Percentiles rank a stretch among this genome's conserved stretches.
phyloP scores from a whole-genome alignment of 148 eudicot genomes.

The Fagopyrum homotropicum region DNA sequence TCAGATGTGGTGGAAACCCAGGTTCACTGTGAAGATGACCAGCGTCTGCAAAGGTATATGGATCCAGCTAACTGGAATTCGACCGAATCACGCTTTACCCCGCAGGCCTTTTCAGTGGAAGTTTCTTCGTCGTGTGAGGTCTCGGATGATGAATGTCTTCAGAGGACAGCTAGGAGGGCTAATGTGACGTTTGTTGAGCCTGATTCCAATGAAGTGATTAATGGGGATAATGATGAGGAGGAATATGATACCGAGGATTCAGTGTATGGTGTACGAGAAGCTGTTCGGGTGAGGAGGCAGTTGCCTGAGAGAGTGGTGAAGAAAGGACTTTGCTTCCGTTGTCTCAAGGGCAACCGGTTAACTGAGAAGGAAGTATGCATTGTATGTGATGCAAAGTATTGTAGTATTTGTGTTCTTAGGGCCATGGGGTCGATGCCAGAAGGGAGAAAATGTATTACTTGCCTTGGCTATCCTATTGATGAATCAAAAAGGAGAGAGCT shows the following conservation, averaged over 20 bases:
- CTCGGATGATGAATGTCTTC: constrained; percentile 23
- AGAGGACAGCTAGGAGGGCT: constrained; percentile 42
- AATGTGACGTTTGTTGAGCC: constrained; percentile 61
- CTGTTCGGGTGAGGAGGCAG: constrained; percentile 21
- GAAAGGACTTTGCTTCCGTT: constrained; percentile 91
- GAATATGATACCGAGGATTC: constrained; percentile 30
- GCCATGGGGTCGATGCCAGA: constrained; percentile 99
- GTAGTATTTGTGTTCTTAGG: constrained; percentile 74
- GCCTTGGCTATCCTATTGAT: constrained; percentile 79
- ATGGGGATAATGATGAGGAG: constrained; percentile 27
- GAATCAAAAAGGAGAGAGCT: constrained; percentile 74
- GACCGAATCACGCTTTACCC: constrained; percentile 52
- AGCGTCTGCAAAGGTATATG: constrained; percentile 33
- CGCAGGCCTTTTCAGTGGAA: constrained; percentile 69
- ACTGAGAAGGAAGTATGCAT: constrained; percentile 92
- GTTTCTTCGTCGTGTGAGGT: constrained; percentile 61
- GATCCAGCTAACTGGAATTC: constrained; percentile 62
- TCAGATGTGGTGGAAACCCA: constrained; percentile 36
- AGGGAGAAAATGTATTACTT: constrained; percentile 91
- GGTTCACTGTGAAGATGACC: constrained; percentile 37
- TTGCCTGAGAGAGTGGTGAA: constrained; percentile 45
- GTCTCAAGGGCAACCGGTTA: constrained; percentile 77
- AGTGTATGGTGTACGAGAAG: not conserved
- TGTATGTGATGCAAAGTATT: constrained; percentile 93
- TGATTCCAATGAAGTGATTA: constrained; percentile 46